Base-by-base conservation (phyloP, 192 early-diverging fungal species). In the Umbelopsis isabellina region DNA sequence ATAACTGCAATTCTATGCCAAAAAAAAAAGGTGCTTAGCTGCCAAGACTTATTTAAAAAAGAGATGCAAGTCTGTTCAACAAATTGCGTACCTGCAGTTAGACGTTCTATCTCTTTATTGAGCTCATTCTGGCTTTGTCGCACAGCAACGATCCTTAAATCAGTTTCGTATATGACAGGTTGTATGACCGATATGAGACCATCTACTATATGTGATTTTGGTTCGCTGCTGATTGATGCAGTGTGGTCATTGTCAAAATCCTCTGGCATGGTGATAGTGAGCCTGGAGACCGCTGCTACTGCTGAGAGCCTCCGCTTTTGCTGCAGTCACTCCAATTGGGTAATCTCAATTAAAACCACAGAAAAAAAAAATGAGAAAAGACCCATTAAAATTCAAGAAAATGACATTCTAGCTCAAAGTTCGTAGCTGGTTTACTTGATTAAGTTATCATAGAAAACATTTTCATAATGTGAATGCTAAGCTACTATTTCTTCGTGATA, bases 71-170 rank as follows among this genome's bases (percentile, higher is more conserved):
- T 41, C 10, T 41, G 1, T 41, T 41, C 7, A 6, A 41, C 10
- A 41, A 6, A 41, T 47, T 20, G 35, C 45, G 49, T 79, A 85
- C 86, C 86, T 50, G 86, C 84, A 51, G 83, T 73, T 18, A 87
- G 58, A 10, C 86, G 82, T 48, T 87, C 86, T 53, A 87, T 85
- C 64, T 87, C 86, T 55, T 85, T 82, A 46, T 79, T 80, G 33
- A 87, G 75, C n/a, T 85, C 86, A 12, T 69, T 61, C 61, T 87
- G 86, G 49, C 84, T 85, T 66, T 82, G 72, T 53, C 82, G 80
- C 10, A 82, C 79, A 47, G 79, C 78, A 13, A 82, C 77, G 46
- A 87, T 80, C 16, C 78, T 69, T 46, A 78, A 78, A 65, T 87
- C 86, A 71, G 85, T 85, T 47, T 87, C 84, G 11, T 82, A 69